Base-by-base conservation (phyloP, 2,329 filamentous ascomycete species). In the Botrytis hyacinthi region DNA sequence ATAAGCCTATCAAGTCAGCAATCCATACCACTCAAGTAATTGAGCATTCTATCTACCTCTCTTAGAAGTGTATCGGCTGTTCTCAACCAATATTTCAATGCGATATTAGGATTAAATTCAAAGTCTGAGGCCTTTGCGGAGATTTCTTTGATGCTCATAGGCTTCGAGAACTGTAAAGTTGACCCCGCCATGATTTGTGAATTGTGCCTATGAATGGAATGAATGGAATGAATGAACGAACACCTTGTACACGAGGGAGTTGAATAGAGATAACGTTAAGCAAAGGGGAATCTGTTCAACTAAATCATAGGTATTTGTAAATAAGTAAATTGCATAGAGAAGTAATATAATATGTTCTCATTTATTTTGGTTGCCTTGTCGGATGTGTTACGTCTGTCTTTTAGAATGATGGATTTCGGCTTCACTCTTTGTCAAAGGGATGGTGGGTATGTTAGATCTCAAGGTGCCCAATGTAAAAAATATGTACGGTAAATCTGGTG, bases 81-180 rank as follows among this genome's bases (percentile, higher is more conserved):
- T 51, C 94, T 89, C 42, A 94, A 84, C 93, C 94, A 97, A 81
- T 92, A 90, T 77, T 91, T 92, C 73, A 98, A 86, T 4, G 92
- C 88, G 70, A 97, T 92, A 46, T 88, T 87, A 2, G 87, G 87
- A 81, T 94, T 93, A 84, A 95, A 98, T 73, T 92, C 89, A 81
- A 96, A 98, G 76, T 92, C 89, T 76, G 91, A 87, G 4, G 95
- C 96, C 77, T 91, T 90, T 44, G 88, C 86, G 18, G 91, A 89
- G 74, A 98, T 92, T 80, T 97, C 92, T 79, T 91, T 91, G 73
- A 96, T 87, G 77, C 87, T 94, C 82, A 92, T 84, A 59, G 94
- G 94, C 79, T 77, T 78, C 26, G 77, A 77, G 26, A 75, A 70
- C 70, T 78, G 76, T 51, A 72, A 57, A 32, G 70, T 63, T 71